Evolutionary conservation across 257 asterid species (phyloP), one percentile per base, ranked within the genome.

Genomic region (Solanum raphanifolium): DNA sequence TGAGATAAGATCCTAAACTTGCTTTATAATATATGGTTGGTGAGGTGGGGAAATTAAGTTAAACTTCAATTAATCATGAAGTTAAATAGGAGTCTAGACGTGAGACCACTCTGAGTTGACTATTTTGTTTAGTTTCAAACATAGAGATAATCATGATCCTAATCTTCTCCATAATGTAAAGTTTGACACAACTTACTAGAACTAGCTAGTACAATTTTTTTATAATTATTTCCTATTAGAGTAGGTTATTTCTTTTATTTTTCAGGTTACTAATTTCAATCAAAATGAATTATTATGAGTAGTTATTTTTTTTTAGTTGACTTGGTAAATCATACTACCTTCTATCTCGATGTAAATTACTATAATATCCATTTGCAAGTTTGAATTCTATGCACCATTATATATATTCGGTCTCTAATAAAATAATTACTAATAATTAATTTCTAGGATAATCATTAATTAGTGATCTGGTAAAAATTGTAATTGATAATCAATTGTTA

Each of bases 141-240:
- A 36, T 79, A 90, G 89, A 89, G 89, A 89, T 89, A 90, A 92
- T 93, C 92, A 93, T 94, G 32, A 94, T 32, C 81, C 62, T 90
- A 92, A 94, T 93, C 94, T 92, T 90, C 91, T 90, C 25, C 34
- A 31, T 73, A 86, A 74, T 90, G 68, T 84, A 82, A 88, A 90
- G 82, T 87, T 90, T 86, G 87, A 79, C 3, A 83, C 85, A 83
- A 83, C 55, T 74, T 74, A 74, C 48, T 21, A 35, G 81, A 34
- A 73, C 27, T 73, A 73, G 46, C 46, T 9, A 34, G 23, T 34
- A 73, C 46, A 73, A 71, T 2, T 0, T 18, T 72, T 73, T 34
- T 3, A 69, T 72, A 32, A 31, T 3, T 32, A 32, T 72, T 72
- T 72, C 79, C 79, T 32, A 32, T 72, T 72, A 18, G 15, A 73